phyloP scores from a whole-genome alignment of 805 yeast genomes.

The Candida vaughaniae region DNA sequence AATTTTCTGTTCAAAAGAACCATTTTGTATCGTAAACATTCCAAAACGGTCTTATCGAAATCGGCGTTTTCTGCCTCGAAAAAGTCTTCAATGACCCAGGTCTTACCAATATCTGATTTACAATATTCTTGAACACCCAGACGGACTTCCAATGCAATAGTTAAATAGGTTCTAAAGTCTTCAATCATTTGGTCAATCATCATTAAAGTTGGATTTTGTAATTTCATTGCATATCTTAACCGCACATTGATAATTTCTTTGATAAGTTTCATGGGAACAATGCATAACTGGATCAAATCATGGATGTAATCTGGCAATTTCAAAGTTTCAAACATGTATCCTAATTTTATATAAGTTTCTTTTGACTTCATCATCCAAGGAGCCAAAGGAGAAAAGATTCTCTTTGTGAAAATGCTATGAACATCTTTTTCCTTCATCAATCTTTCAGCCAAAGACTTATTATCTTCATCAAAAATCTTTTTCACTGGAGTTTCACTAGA shows the following conservation, averaged over 20 bases:
- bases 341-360: conserved; percentile 61
- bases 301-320: conserved; percentile 74
- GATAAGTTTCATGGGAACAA: conserved; percentile 76
- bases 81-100: conserved; percentile 70
- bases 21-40: conserved; percentile 71
- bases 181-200: conserved; percentile 93
- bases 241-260: conserved; percentile 76
- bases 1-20: conserved; percentile 72
- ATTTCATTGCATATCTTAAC: conserved; percentile 70
- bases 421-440: conserved; percentile 79
- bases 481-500: conserved; percentile 16
- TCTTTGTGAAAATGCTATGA: conserved; percentile 64
- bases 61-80: conserved; percentile 53
- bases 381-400: conserved; percentile 65
- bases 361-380: conserved; percentile 85
- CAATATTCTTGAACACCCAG: conserved; percentile 61
- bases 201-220: conserved; percentile 87
- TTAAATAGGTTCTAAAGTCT: conserved; percentile 75
- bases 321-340: conserved; percentile 59
- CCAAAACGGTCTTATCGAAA: conserved; percentile 65
- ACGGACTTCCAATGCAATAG: conserved; percentile 72
- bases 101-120: conserved; percentile 50
- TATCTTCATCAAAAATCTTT: conserved; percentile 54
- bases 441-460: conserved; percentile 74
- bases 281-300: conserved; percentile 60